These are phyloP conservation scores for Neonothopanus nambi DNA, from an alignment of 1,284 basidiomycete genomes.

Conservation along the genomic window DNA sequence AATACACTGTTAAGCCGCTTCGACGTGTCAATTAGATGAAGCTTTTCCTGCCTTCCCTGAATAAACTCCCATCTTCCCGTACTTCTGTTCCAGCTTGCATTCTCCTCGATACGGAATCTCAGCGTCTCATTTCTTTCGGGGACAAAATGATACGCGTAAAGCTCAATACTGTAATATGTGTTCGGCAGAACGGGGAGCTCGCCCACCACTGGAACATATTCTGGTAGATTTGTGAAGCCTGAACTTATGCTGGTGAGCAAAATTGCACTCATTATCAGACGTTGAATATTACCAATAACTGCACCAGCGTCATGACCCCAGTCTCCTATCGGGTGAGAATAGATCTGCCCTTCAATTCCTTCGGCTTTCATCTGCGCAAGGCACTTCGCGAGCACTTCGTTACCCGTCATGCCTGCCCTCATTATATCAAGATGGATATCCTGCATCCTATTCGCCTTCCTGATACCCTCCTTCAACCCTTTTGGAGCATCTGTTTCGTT, in stretches of 20 bases:
- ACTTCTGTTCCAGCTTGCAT: slow-evolving; percentile 46
- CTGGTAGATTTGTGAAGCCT: slow-evolving; percentile 50
- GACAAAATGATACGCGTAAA: slow-evolving; percentile 50
- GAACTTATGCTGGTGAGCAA: neutral
- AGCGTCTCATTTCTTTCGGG: slow-evolving; percentile 49
- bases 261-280: neutral
- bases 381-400: slow-evolving; percentile 42
- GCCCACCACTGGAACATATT: slow-evolving; percentile 44
- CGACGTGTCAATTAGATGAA: slow-evolving; percentile 41
- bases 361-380: slow-evolving; percentile 43
- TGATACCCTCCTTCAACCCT: slow-evolving; percentile 44
- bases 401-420: slow-evolving; percentile 47
- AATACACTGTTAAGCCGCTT: neutral
- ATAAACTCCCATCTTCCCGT: slow-evolving; percentile 46
- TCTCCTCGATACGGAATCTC: slow-evolving; percentile 48
- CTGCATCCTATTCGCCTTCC: slow-evolving; percentile 51
- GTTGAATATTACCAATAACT: slow-evolving; percentile 42
- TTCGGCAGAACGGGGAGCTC: slow-evolving; percentile 44
- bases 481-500: slow-evolving; percentile 43
- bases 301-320: slow-evolving; percentile 57
- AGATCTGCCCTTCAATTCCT: slow-evolving; percentile 49
- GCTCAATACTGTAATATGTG: slow-evolving; percentile 53
- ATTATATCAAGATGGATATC: slow-evolving; percentile 47
- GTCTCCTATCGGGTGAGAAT: slow-evolving; percentile 56
- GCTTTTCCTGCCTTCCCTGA: slow-evolving; percentile 47